Conservation (phyloP, 805 yeast species). For the Maudiozyma pseudohumilis region DNA sequence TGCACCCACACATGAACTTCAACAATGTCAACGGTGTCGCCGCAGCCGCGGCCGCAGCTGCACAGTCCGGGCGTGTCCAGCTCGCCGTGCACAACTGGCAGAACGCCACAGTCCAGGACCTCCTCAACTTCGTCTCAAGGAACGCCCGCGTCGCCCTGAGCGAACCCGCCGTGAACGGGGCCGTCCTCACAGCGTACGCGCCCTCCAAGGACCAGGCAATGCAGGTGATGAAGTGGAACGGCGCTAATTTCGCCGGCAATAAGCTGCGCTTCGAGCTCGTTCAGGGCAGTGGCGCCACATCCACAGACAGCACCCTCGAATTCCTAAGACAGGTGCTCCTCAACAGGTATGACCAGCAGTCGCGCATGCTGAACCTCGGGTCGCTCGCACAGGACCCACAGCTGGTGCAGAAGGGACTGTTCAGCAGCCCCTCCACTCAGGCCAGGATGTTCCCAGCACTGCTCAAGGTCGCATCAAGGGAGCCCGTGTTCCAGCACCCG, state of each 20-base stretch:
- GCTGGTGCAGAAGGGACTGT: slow-evolving; percentile 52
- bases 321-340: slow-evolving; percentile 50
- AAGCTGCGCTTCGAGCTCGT: slow-evolving; percentile 43
- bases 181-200: slow-evolving; percentile 52
- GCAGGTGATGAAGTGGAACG: slow-evolving; percentile 50
- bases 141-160: slow-evolving; percentile 49
- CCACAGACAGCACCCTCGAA: slow-evolving; percentile 44
- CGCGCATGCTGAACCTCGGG: slow-evolving; percentile 60
- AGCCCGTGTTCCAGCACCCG: slow-evolving; percentile 29
- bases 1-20: no score
- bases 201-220: slow-evolving; percentile 46
- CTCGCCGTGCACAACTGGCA: slow-evolving; percentile 75
- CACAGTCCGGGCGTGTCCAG: slow-evolving; percentile 31
- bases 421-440: slow-evolving; percentile 48
- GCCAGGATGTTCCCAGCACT: slow-evolving; percentile 85
- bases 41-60: slow-evolving; percentile 21
- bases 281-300: slow-evolving; percentile 17
- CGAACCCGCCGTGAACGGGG: slow-evolving; percentile 46
- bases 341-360: slow-evolving; percentile 55
- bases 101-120: slow-evolving; percentile 60
- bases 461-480: slow-evolving; percentile 65
- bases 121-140: slow-evolving; percentile 58
- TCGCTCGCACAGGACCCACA: slow-evolving; percentile 54
- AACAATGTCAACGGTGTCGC: slow-evolving; percentile 23
- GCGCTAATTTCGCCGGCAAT: slow-evolving; percentile 76